Conservation (phyloP, 2,329 filamentous ascomycete species). For the Scytalidium lignicola region DNA sequence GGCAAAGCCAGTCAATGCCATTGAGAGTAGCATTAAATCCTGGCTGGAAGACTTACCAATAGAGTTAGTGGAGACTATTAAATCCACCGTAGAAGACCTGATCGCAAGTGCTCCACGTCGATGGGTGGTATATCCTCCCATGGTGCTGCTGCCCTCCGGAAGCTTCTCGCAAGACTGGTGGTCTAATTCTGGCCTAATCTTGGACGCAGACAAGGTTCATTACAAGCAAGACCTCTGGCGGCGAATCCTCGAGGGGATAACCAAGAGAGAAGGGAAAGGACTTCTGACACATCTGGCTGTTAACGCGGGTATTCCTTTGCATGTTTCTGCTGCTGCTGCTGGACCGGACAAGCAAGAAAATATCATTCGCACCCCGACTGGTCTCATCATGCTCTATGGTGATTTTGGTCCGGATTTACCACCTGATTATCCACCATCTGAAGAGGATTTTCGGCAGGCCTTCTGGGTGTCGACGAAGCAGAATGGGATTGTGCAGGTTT, state of each 20-base stretch:
- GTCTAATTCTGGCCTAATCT: conserved; percentile 10
- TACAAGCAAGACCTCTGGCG: conserved; percentile 39
- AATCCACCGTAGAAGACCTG: conserved; percentile 12
- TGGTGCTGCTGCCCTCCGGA: conserved; percentile 55
- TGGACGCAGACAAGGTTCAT: not conserved
- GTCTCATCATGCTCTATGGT: conserved; percentile 66
- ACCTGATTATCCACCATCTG: conserved; percentile 5
- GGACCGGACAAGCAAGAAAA: conserved; percentile 50
- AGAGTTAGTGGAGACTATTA: conserved; percentile 8
- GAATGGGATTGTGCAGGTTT: conserved; percentile 75
- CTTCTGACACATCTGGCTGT: conserved; percentile 52
- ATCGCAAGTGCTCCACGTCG: conserved; percentile 39
- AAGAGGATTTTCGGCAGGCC: conserved; percentile 55
- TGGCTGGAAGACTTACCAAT: conserved; percentile 29
- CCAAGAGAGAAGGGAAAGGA: conserved; percentile 32
- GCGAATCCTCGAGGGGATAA: conserved; percentile 42
- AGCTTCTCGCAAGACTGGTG: conserved; percentile 44
- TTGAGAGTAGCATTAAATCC: conserved; percentile 29
- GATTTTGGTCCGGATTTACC: conserved; percentile 57
- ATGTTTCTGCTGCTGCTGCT: conserved; percentile 7
- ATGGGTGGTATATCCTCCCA: conserved; percentile 56
- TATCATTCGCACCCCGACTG: conserved; percentile 65
- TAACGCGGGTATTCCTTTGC: conserved; percentile 56
- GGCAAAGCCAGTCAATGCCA: conserved; percentile 31
- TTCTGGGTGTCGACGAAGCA: conserved; percentile 79